Evolutionary conservation across 371 early-diverging fungal genomes (phyloP).

Genomic region (Mortierella sp.): DNA sequence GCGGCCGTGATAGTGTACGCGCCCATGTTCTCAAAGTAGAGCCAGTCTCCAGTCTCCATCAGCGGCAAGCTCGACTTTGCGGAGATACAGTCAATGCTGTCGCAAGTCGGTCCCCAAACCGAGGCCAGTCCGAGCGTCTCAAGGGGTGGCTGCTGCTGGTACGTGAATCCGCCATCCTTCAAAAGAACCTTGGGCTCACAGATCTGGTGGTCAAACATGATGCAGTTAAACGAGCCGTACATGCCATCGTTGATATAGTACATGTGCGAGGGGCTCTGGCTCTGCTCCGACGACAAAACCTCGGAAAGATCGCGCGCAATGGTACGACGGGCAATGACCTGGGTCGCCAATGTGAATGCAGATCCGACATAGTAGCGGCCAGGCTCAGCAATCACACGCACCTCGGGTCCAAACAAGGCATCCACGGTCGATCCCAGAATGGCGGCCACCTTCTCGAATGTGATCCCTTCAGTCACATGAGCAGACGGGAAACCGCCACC

Average conservation of each 20-base stretch:
- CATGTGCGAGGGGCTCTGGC: slow-evolving; percentile 79
- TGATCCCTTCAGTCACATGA: slow-evolving; percentile 74
- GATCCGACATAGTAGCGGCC: slow-evolving; percentile 96
- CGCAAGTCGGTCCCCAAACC: slow-evolving; percentile 99
- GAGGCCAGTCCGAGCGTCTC: slow-evolving; percentile 45
- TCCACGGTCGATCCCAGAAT: slow-evolving; percentile 85
- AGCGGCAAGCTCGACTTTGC: slow-evolving; percentile 79
- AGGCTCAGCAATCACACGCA: slow-evolving; percentile 97
- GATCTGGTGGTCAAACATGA: slow-evolving; percentile 95
- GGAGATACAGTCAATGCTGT: slow-evolving; percentile 95
- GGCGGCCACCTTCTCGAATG: slow-evolving; percentile 89
- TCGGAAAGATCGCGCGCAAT: slow-evolving; percentile 59
- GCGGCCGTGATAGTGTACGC: slow-evolving; percentile 95
- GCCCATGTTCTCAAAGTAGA: slow-evolving; percentile 96
- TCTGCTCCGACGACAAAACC: slow-evolving; percentile 18
- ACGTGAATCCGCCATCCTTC: slow-evolving; percentile 61
- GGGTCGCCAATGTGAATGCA: slow-evolving; percentile 93
- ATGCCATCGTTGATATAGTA: slow-evolving; percentile 98
- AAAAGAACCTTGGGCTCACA: slow-evolving; percentile 78
- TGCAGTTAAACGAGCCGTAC: slow-evolving; percentile 98
- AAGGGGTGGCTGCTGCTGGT: slow-evolving; percentile 36
- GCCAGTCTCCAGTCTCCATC: slow-evolving; percentile 95
- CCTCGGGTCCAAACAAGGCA: slow-evolving; percentile 76
- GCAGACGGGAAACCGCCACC: slow-evolving; percentile 99
- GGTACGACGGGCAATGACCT: slow-evolving; percentile 90